phyloP scores from a whole-genome alignment of 352 stramenopile species.

The Globisporangium apiculatum region DNA sequence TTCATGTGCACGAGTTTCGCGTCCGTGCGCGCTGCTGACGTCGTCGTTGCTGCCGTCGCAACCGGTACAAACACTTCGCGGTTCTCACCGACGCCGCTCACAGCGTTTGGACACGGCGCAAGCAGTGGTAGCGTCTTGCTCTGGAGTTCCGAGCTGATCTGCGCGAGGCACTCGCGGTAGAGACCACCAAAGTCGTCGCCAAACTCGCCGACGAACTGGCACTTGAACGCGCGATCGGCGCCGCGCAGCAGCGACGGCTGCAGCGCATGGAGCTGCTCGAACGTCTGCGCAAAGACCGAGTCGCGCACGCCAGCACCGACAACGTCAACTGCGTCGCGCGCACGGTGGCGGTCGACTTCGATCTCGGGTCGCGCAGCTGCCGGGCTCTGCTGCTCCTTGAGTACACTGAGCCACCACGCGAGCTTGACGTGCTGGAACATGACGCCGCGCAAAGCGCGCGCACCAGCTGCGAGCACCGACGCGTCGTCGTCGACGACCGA shows the following conservation, averaged over 20 bases:
- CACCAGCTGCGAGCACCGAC: conserved; percentile 55
- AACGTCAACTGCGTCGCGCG: conserved; percentile 50
- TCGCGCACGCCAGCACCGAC: conserved; percentile 41
- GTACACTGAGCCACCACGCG: conserved; percentile 81
- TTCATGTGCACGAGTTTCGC: conserved; percentile 79
- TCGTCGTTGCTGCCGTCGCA: conserved; percentile 22
- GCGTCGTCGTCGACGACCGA: conserved; percentile 40
- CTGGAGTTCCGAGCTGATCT: conserved; percentile 86
- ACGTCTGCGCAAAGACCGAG: conserved; percentile 82
- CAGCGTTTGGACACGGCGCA: conserved; percentile 83
- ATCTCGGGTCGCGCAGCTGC: conserved; percentile 76
- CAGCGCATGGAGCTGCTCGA: conserved; percentile 77
- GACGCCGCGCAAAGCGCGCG: conserved; percentile 50
- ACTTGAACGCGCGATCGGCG: conserved; percentile 87
- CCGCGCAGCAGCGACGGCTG: conserved; percentile 82
- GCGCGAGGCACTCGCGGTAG: conserved; percentile 85
- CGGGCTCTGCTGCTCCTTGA: conserved; percentile 83
- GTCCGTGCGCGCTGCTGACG: conserved; percentile 34
- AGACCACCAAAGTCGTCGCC: conserved; percentile 87
- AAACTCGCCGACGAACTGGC: conserved; percentile 88
- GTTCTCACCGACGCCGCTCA: conserved; percentile 82
- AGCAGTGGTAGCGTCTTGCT: conserved; percentile 80
- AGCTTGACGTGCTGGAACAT: conserved; percentile 88
- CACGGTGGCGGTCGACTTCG: conserved; percentile 76
- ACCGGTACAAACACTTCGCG: conserved; percentile 85